Evolutionary conservation across 1,284 basidiomycete species (phyloP), one percentile per base, ranked within the genome.

Genomic region (Apiotrichum porosum): DNA sequence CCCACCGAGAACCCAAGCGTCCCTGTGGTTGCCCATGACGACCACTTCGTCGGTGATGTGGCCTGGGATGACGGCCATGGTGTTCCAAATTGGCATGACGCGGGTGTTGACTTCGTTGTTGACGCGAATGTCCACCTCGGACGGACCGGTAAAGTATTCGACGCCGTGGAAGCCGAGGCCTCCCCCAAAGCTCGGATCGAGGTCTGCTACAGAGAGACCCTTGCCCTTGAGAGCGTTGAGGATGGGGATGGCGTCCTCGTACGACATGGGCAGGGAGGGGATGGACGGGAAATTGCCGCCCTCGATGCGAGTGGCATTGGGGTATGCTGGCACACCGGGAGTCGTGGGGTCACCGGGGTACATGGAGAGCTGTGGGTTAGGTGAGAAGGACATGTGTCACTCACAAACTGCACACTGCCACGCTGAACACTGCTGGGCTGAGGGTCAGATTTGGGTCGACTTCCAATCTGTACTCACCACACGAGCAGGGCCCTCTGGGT

Each of bases 41-140:
- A 94, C 81, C 1, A 93, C 83, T 65, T 95, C 89, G 61, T 92
- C 83, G 55, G 81, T 80, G 57, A 95, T 82, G 57, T 85, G 82
- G 0, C 94, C 93, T 8, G 91, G 93, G 52, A 97, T 88, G 32
- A 85, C 80, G 4, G 83, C 88, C 82, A 94, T 89, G 0, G 84
- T 81, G 74, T 97, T 72, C 69, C 71, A 72, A 35, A 72, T 64
- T 14, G 62, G 61, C n/a, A 78, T 88, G 19, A 91, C 79, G 60
- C 82, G 81, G n/a, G 78, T 81, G 54, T 89, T 80, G 40, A 92
- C 85, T 79, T 75, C 66, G 53, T 74, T 75, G 13, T 73, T 70
- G 17, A 76, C 55, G 49, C 72, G 61, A 21, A 79, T 63, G 37
- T 72, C 68, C 21, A 70, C 73, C 17, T 76, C 69, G 22, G 74